Conservation (phyloP, 2,329 filamentous ascomycete genomes). For the Corniculantispora saksenae region DNA sequence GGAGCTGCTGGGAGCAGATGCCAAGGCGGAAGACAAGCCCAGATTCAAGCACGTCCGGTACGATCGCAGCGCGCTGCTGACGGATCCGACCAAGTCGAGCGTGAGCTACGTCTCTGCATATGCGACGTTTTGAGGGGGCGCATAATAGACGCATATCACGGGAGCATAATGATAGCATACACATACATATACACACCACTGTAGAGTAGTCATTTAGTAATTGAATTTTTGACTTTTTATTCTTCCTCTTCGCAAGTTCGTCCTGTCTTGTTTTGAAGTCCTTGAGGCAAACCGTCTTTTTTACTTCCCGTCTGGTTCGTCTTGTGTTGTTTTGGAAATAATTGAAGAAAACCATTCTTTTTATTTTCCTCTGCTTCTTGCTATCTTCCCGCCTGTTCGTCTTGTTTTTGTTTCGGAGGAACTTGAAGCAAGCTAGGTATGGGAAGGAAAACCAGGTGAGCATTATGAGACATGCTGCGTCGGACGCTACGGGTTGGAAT, state of each 20-base stretch:
- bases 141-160: not conserved
- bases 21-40: constrained; percentile 43
- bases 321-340: not conserved
- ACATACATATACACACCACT: not conserved
- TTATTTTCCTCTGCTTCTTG: too few species aligned
- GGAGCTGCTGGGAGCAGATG: constrained; percentile 58
- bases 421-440: not conserved
- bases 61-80: constrained; percentile 78
- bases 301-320: too few species aligned
- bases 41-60: constrained; percentile 82
- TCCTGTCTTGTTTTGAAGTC: not conserved
- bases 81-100: constrained; percentile 70
- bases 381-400: too few species aligned
- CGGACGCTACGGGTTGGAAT: not conserved
- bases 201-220: not conserved
- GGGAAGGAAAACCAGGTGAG: not conserved
- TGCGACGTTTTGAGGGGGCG: constrained; percentile 63
- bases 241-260: too few species aligned
- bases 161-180: not conserved
- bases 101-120: constrained; percentile 96
- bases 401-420: not conserved
- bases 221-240: too few species aligned
- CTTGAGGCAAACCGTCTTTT: too few species aligned
- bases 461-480: not conserved
- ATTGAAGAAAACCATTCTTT: too few species aligned